Conservation (phyloP, 176 grass and related monocot genomes). For the Juncus inflexus region DNA sequence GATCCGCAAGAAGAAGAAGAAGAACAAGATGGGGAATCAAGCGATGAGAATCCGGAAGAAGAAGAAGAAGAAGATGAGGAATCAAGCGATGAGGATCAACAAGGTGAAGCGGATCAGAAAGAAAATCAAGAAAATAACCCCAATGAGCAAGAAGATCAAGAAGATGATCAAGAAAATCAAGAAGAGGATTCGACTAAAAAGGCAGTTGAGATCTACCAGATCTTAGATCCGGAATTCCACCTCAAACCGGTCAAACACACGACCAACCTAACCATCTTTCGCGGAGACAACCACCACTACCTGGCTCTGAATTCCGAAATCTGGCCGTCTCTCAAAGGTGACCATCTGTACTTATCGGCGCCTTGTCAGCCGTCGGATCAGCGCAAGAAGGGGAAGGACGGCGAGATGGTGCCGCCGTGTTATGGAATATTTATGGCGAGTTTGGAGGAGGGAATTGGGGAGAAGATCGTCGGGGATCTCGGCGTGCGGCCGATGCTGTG, state of each 20-base stretch:
- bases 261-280: not conserved
- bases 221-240: not conserved
- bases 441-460: not conserved
- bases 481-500: not conserved
- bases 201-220: not conserved
- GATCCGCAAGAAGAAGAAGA: too few relatives aligned
- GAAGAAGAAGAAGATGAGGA: not conserved
- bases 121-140: too few relatives aligned
- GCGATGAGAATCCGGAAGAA: too few relatives aligned
- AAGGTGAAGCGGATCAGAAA: not conserved
- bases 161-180: not conserved
- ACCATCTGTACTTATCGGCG: not conserved
- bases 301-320: not conserved
- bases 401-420: not conserved
- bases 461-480: not conserved
- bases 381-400: too few relatives aligned
- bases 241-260: not conserved
- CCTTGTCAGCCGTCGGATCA: not conserved
- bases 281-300: not conserved
- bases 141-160: not conserved
- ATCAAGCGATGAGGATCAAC: too few relatives aligned
- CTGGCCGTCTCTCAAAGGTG: conserved; percentile 3
- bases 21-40: too few relatives aligned
- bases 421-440: not conserved
- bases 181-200: not conserved